These are phyloP conservation scores for Pythium pyrilobum DNA, from an alignment of 352 stramenopile species.

Conservation along the genomic window DNA sequence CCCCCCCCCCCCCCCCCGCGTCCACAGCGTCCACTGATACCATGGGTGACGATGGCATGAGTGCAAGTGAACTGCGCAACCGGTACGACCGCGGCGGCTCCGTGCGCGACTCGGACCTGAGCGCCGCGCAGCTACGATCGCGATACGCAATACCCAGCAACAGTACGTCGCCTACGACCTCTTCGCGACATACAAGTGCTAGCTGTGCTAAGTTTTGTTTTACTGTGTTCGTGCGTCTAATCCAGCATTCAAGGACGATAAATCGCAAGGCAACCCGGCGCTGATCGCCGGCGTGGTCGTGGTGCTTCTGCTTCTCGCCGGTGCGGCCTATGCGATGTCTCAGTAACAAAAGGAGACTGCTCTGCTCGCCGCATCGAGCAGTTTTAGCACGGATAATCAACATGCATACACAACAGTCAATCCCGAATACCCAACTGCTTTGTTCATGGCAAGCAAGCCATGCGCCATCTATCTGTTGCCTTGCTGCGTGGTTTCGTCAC, in stretches of 20 bases:
- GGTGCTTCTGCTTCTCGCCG: constrained; percentile 41
- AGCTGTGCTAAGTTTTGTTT: neutral
- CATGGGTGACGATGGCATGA: constrained; percentile 60
- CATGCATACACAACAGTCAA: too few species aligned
- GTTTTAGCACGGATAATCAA: too few species aligned
- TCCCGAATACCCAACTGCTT: too few species aligned
- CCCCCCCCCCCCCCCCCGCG: too few species aligned
- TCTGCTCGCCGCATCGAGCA: too few species aligned
- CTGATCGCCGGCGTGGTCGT: constrained; percentile 48
- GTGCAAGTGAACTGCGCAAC: constrained; percentile 57
- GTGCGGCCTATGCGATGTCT: constrained; percentile 49
- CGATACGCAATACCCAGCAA: constrained; percentile 78
- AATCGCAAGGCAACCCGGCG: constrained; percentile 35
- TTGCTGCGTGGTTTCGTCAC: too few species aligned
- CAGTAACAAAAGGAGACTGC: too few species aligned
- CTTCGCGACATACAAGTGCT: neutral
- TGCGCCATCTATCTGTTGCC: too few species aligned
- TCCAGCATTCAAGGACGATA: constrained; percentile 65
- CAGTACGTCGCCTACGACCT: constrained; percentile 38
- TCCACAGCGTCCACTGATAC: neutral
- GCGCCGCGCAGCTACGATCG: constrained; percentile 64
- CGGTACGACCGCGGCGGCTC: constrained; percentile 70
- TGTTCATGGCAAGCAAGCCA: too few species aligned
- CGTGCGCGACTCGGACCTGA: constrained; percentile 73
- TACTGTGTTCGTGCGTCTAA: neutral